These are phyloP conservation scores for Saccharum hybrid DNA, from an alignment of 202 grass and related monocot genomes.

Conservation along the genomic window DNA sequence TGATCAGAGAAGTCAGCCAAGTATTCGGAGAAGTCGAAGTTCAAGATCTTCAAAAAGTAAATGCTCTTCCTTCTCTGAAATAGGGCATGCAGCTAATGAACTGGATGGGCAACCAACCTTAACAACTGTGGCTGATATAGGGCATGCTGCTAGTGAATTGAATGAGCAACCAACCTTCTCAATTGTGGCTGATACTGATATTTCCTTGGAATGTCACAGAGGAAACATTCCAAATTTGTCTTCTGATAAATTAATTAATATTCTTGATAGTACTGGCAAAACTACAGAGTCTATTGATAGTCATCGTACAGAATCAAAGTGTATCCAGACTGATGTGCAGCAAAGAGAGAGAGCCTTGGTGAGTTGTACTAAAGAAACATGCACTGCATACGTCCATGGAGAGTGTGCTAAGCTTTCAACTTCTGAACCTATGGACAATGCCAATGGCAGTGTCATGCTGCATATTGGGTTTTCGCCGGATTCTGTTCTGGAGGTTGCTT, in stretches of 20 bases:
- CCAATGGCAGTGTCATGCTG: constrained; percentile 31
- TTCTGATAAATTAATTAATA: constrained; percentile 29
- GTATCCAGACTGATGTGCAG: constrained; percentile 34
- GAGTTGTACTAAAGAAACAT: constrained; percentile 64
- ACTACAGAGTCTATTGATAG: constrained; percentile 4
- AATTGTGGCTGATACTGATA: constrained; percentile 41
- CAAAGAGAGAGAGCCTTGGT: constrained; percentile 58
- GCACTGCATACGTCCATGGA: constrained; percentile 34
- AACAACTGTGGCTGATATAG: constrained; percentile 35
- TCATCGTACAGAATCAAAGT: constrained; percentile 16
- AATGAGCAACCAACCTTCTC: constrained; percentile 26
- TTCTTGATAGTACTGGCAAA: constrained; percentile 1
- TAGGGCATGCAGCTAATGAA: constrained; percentile 33
- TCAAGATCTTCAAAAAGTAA: constrained; percentile 49
- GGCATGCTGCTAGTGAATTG: constrained; percentile 41
- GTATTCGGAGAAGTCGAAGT: constrained; percentile 38
- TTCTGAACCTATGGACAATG: constrained; percentile 48
- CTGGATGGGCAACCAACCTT: constrained; percentile 32
- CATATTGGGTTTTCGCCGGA: constrained; percentile 85
- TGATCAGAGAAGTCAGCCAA: constrained; percentile 40
- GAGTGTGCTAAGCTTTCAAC: constrained; percentile 51
- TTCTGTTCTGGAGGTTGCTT: constrained; percentile 71
- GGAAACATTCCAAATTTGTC: constrained; percentile 40
- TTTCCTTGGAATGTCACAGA: constrained; percentile 35
- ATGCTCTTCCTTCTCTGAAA: constrained; percentile 40